Evolutionary conservation across 257 asterid genomes (phyloP), one percentile per base, ranked within the genome.

Genomic region (Fraxinus anomala): DNA sequence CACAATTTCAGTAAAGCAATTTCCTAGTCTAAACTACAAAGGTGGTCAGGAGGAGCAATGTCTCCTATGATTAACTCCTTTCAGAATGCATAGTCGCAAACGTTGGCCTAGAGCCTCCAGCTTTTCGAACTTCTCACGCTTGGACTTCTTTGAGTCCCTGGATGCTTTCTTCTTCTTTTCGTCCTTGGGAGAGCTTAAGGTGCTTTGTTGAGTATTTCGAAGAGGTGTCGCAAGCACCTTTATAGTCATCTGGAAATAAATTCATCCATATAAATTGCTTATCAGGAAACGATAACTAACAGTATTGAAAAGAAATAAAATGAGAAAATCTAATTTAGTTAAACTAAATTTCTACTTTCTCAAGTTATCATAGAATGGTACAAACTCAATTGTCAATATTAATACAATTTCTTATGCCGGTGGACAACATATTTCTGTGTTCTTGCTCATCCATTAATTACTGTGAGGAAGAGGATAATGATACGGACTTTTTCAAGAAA

Each of bases 101-200:
- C 95, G 95, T 80, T 92, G 99, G 86, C 97, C 83, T 33, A 95
- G 86, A 74, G 97, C 96, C 77, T 91, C 97, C 73, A 91, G 89
- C 89, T 91, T 92, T 49, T 94, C 97, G 79, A 94, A 91, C 73
- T 85, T 94, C 81, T 94, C 97, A 0, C 91, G 90, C 84, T 80
- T 90, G 26, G 92, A 83, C 82, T 91, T 92, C 88, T 86, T 94
- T 54, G 80, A 16, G 59, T 78, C 80, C 12, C 80, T 73, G 9
- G 83, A 65, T 36, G 31, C 80, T 77, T 85, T 81, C 36, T 78
- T 79, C 79, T 87, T 87, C 80, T 79, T 89, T 0, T 80, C 82
- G 3, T 87, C 87, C 56, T 78, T 81, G 12, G 88, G 82, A 49
- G 88, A 65, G 74, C 74, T 81, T 72, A 81, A 21, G 36, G 88